Base-by-base conservation (phyloP, 495 filamentous ascomycete genomes). In the Hyphodiscus hymeniophilus region DNA sequence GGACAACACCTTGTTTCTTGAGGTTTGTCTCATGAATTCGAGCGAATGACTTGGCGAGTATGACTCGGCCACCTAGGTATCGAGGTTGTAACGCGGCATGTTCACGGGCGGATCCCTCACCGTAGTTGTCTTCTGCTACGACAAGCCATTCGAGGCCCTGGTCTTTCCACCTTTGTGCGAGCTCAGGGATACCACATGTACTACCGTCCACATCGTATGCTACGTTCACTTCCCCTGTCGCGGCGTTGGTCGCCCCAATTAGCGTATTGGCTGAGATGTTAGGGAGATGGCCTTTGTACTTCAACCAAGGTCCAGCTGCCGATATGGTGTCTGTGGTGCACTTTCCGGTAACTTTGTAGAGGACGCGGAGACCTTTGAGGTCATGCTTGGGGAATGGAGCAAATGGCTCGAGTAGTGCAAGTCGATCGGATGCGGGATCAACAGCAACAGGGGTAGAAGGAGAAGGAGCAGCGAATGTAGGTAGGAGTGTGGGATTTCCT, bases 291-390 rank as follows among this genome's bases (percentile, higher is more conserved):
- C 92, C 92, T 74, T 97, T 97, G 79, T 95, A 98, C 67, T 96
- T 97, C 30, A 98, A 74, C 92, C 92, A 98, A 3, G 90, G 90
- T 5, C 92, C 92, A 2, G 92, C 92, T 5, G 91, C 92, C 17
- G 90, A 96, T 64, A 98, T 98, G 50, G 92, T 95, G 67, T 98
- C 92, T 28, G 92, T 98, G 30, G 92, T 95, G 77, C 92, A 97
- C 66, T 98, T 94, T 47, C 92, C 92, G 48, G 87, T 84, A 40
- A 97, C 84, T 69, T 95, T 96, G 73, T 92, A 88, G 12, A 98
- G 81, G 15, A 98, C 87, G 22, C 76, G 75, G 12, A 94, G 71
- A 31, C 74, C 77, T 18, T 74, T 70, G 16, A 96, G 76, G 22
- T 97, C 91, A 15, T 69, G 68, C 23, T 68, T 42, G 8, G 89